Conservation (phyloP, 352 stramenopile genomes). For the Phytophthora palmivora region DNA sequence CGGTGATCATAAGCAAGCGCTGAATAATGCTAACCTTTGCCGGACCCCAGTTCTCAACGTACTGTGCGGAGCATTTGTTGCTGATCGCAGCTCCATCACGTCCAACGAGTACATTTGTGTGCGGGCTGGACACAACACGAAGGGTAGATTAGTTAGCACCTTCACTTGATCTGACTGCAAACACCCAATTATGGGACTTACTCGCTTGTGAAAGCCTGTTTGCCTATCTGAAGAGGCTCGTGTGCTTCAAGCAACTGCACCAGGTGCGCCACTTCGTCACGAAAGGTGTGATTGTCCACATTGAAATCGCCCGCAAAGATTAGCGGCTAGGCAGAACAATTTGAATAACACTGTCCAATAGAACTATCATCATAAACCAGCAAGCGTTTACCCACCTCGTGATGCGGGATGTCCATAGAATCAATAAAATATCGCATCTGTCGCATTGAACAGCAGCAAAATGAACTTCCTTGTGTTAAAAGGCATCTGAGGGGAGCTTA, state of each 20-base stretch:
- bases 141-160: not conserved
- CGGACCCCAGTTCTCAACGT: slow-evolving; percentile 77
- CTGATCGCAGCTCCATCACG: slow-evolving; percentile 78
- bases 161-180: not conserved
- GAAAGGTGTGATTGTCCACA: slow-evolving; percentile 83
- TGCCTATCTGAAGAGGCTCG: slow-evolving; percentile 52
- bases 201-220: slow-evolving; percentile 84
- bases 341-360: not conserved
- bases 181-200: slow-evolving; percentile 34
- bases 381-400: slow-evolving; percentile 52
- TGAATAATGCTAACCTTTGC: slow-evolving; percentile 34
- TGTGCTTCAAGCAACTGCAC: slow-evolving; percentile 61
- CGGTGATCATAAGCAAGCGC: not conserved
- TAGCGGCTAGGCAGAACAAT: slow-evolving; percentile 53
- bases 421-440: slow-evolving; percentile 77
- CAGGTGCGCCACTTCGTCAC: slow-evolving; percentile 69
- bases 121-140: slow-evolving; percentile 50
- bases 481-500: slow-evolving; percentile 6
- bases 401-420: slow-evolving; percentile 59
- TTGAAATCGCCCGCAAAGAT: slow-evolving; percentile 89
- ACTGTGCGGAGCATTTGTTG: slow-evolving; percentile 75
- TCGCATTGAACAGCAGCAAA: not conserved
- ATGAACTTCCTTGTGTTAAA: not conserved
- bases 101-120: slow-evolving; percentile 80
- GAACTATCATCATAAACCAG: not conserved